A percentile compares a stretch with the other conserved stretches of the same genome.
Evolutionary conservation across 2,329 filamentous ascomycete species (phyloP).

Genomic region (Calonectria pteridis): DNA sequence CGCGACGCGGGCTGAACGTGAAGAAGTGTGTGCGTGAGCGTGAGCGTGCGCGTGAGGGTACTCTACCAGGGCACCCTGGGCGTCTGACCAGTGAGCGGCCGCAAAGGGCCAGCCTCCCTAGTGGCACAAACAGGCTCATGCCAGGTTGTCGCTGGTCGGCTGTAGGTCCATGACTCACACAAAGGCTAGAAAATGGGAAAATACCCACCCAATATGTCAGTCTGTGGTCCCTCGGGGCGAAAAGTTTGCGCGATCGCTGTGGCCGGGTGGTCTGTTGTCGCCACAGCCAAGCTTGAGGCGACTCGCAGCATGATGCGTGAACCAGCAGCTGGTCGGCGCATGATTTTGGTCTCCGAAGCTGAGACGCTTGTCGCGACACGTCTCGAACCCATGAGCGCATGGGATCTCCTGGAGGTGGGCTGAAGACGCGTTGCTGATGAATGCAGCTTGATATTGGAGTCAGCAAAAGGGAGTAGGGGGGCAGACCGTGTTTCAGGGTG

Average conservation of each 20-base stretch:
- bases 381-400: conserved; percentile 19
- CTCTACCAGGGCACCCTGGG: conserved; percentile 40
- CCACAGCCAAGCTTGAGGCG: conserved; percentile 18
- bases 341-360: conserved; percentile 31
- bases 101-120: conserved; percentile 48
- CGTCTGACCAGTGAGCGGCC: conserved; percentile 48
- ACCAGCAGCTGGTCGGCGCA: conserved; percentile 18
- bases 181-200: conserved; percentile 38
- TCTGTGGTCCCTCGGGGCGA: conserved; percentile 29
- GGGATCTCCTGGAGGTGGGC: conserved; percentile 9
- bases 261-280: conserved; percentile 24
- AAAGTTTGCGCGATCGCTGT: conserved; percentile 37
- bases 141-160: conserved; percentile 40
- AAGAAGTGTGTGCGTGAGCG: conserved; percentile 15
- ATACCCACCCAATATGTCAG: conserved; percentile 34
- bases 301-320: conserved; percentile 18
- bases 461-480: conserved; percentile 40
- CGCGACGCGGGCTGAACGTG: neutral
- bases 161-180: conserved; percentile 45
- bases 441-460: conserved; percentile 30
- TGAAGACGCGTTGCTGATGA: conserved; percentile 37
- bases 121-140: conserved; percentile 38
- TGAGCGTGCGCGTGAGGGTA: conserved; percentile 22
- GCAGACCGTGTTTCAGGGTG: conserved; percentile 46
- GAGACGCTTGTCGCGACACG: conserved; percentile 40